These are phyloP conservation scores for Tylopilus vinaceipallidus DNA, from an alignment of 768 basidiomycete genomes.

Conservation along the genomic window DNA sequence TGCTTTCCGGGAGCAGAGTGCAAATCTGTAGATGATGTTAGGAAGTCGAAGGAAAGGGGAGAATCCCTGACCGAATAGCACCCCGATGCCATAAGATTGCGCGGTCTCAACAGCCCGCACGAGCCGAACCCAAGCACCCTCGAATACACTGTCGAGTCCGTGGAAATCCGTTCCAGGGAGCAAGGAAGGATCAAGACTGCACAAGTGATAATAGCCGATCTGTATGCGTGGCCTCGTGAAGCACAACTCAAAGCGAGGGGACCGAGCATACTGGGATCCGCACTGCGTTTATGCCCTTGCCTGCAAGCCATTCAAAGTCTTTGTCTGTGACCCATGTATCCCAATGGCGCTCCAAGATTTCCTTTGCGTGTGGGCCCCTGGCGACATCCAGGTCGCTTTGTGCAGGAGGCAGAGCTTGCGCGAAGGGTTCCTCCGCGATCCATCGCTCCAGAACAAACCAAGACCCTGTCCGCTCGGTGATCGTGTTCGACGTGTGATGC, in stretches of 20 bases:
- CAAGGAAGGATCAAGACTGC: conserved; percentile 55
- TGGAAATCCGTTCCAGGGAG: conserved; percentile 67
- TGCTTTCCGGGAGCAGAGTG: conserved; percentile 78
- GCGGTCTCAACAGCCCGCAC: conserved; percentile 59
- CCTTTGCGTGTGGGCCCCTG: conserved; percentile 44
- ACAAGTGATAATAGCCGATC: conserved; percentile 76
- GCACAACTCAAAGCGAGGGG: conserved; percentile 25
- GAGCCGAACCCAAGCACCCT: conserved; percentile 68
- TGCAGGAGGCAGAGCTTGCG: conserved; percentile 47
- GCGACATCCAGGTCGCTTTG: conserved; percentile 75
- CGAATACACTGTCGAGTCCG: conserved; percentile 45
- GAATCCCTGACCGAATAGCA: conserved; percentile 56
- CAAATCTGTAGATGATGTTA: conserved; percentile 47
- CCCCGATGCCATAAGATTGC: conserved; percentile 57
- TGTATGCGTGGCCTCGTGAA: conserved; percentile 24
- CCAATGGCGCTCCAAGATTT: conserved; percentile 45
- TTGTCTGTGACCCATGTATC: conserved; percentile 51
- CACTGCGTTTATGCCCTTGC: conserved; percentile 57
- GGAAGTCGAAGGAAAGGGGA: conserved; percentile 12
- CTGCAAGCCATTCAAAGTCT: conserved; percentile 56
- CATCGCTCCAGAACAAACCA: conserved; percentile 82
- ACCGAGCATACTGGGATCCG: conserved; percentile 58
- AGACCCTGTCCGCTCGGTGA: conserved; percentile 44
- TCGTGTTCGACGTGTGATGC: conserved; percentile 3
- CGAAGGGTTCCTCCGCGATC: conserved; percentile 64